A percentile compares a stretch with the other conserved stretches of the same genome.
Conservation (phyloP, 2,329 filamentous ascomycete genomes). For the Pseudogymnoascus sp. region DNA sequence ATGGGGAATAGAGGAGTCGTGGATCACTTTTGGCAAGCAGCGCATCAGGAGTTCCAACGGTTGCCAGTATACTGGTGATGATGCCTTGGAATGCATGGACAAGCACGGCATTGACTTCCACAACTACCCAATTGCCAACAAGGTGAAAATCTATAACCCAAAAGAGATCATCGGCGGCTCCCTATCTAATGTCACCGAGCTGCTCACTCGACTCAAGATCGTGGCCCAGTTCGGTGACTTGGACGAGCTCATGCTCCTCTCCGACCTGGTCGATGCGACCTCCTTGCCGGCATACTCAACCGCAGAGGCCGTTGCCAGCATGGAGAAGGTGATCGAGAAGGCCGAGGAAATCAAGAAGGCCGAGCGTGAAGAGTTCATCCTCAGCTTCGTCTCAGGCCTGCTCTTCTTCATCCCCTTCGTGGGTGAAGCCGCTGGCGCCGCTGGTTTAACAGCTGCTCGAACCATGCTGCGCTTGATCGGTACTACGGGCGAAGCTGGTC, state of each 20-base stretch:
- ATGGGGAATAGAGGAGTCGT: background rate
- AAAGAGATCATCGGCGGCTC: background rate
- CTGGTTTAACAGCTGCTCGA: background rate
- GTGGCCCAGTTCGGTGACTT: background rate
- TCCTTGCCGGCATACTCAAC: background rate
- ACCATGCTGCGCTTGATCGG: background rate
- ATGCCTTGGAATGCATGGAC: background rate
- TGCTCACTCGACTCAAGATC: background rate
- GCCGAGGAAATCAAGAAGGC: slow-evolving; percentile 45
- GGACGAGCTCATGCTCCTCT: background rate
- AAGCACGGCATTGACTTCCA: background rate
- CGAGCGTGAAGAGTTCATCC: slow-evolving; percentile 51
- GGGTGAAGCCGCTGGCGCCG: background rate
- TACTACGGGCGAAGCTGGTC: background rate
- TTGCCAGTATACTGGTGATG: too few relatives aligned
- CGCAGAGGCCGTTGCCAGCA: background rate
- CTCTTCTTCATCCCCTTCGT: background rate
- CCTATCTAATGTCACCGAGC: background rate
- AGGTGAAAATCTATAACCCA: background rate
- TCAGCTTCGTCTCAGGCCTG: slow-evolving; percentile 41
- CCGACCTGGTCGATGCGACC: background rate
- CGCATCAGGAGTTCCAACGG: too few relatives aligned
- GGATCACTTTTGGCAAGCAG: background rate
- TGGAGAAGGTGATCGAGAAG: slow-evolving; percentile 15
- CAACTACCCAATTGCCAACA: background rate